Evolutionary conservation across 192 early-diverging fungal genomes (phyloP).

Genomic region (Lobosporangium transversale): DNA sequence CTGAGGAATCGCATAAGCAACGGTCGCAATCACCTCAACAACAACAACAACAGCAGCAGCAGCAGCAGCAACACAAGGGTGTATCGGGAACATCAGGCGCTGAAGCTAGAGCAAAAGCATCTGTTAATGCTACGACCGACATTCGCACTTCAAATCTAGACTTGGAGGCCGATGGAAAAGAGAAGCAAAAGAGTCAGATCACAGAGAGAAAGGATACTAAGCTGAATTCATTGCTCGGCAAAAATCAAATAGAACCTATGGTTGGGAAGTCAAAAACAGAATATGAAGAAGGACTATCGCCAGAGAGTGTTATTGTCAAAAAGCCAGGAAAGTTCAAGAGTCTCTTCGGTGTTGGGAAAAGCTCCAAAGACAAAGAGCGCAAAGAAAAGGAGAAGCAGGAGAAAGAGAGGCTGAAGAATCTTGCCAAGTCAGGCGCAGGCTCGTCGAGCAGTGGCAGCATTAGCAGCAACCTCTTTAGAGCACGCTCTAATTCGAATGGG

Average conservation of each 20-base stretch:
- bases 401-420: constrained; percentile 26
- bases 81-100: neutral
- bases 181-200: constrained; percentile 12
- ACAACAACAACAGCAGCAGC: constrained; percentile 23
- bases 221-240: constrained; percentile 29
- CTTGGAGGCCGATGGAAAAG: constrained; percentile 31
- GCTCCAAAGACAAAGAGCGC: constrained; percentile 51
- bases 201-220: constrained; percentile 22
- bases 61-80: constrained; percentile 1
- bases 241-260: neutral
- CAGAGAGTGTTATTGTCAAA: constrained; percentile 25
- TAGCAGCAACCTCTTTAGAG: constrained; percentile 27
- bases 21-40: constrained; percentile 10
- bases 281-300: constrained; percentile 21
- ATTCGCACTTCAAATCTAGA: constrained; percentile 25
- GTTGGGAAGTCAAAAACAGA: constrained; percentile 25
- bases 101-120: neutral
- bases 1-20: constrained; percentile 2
- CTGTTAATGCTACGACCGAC: constrained; percentile 5
- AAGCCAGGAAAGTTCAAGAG: constrained; percentile 55
- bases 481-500: constrained; percentile 50
- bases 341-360: constrained; percentile 45
- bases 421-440: constrained; percentile 13
- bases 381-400: constrained; percentile 50
- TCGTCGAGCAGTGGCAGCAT: constrained; percentile 9